phyloP scores from a whole-genome alignment of 345 rosid genomes.

The Microthlaspi erraticum region DNA sequence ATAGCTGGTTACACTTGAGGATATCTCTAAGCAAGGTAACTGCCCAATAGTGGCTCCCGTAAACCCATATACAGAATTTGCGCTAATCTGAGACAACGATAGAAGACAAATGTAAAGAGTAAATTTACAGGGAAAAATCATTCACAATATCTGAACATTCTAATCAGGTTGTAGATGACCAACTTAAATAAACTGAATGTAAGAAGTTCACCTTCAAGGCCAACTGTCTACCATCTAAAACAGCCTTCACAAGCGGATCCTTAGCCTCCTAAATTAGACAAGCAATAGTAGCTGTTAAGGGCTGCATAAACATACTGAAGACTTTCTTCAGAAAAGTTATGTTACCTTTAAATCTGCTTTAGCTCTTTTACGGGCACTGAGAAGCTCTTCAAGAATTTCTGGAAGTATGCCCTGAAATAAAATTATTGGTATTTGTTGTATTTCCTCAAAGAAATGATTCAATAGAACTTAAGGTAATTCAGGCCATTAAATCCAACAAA shows the following conservation, averaged over 20 bases:
- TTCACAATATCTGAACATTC: constrained; percentile 2
- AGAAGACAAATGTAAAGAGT: constrained; percentile 4
- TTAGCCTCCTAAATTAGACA: constrained; percentile 75
- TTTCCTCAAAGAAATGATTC: constrained; percentile 8
- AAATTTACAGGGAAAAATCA: constrained; percentile 6
- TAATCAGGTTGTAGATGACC: constrained; percentile 2
- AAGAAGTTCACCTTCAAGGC: constrained; percentile 75
- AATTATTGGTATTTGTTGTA: constrained; percentile 20
- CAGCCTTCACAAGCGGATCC: constrained; percentile 97
- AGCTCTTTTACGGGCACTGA: constrained; percentile 93
- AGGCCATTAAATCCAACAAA: constrained; percentile 9
- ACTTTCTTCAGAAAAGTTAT: constrained; percentile 22
- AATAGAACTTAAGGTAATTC: constrained; percentile 7
- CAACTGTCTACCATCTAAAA: constrained; percentile 94
- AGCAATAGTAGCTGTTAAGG: constrained; percentile 13
- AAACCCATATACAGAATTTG: constrained; percentile 97
- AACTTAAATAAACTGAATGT: constrained; percentile 24
- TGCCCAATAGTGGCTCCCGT: constrained; percentile 96
- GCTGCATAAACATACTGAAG: constrained; percentile 24
- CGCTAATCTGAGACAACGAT: constrained; percentile 72
- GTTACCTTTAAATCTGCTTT: constrained; percentile 91
- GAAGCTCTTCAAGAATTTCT: constrained; percentile 95
- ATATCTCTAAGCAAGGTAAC: constrained; percentile 93
- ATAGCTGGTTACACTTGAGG: constrained; percentile 98
- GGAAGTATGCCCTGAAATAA: constrained; percentile 91